These are phyloP conservation scores for Lodderomyces margitis DNA, from an alignment of 1,139 yeast species.

Conservation along the genomic window DNA sequence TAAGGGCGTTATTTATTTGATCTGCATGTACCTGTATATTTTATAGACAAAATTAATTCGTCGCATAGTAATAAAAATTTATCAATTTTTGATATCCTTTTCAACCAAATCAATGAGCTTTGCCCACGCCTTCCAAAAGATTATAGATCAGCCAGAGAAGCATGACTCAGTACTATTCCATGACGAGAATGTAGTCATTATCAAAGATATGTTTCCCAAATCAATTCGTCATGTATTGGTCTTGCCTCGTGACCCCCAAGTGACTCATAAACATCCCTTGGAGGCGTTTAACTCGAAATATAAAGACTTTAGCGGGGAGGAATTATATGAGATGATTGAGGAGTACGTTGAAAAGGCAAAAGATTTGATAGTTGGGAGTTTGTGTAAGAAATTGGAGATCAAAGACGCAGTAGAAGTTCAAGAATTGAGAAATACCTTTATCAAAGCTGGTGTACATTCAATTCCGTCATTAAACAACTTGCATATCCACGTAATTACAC, in stretches of 20 bases:
- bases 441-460: constrained; percentile 68
- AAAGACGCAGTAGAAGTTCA: constrained; percentile 12
- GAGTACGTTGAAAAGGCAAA: constrained; percentile 45
- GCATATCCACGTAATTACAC: constrained; percentile 71
- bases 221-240: constrained; percentile 59
- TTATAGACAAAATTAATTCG: too few relatives aligned
- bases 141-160: constrained; percentile 31
- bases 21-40: background rate
- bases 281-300: constrained; percentile 41
- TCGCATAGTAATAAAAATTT: too few relatives aligned
- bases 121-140: constrained; percentile 31
- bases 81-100: background rate
- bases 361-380: constrained; percentile 34
- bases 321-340: constrained; percentile 29
- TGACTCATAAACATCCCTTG: constrained; percentile 53
- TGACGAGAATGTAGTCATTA: constrained; percentile 55
- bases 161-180: constrained; percentile 30
- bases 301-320: constrained; percentile 15
- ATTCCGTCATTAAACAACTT: constrained; percentile 68
- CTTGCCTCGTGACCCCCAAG: constrained; percentile 47
- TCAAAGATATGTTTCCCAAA: constrained; percentile 66
- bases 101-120: constrained; percentile 27
- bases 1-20: background rate
- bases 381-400: constrained; percentile 20
- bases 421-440: constrained; percentile 31